Evolutionary conservation across 2,329 filamentous ascomycete species (phyloP).

Genomic region (Talaromyces sp.): DNA sequence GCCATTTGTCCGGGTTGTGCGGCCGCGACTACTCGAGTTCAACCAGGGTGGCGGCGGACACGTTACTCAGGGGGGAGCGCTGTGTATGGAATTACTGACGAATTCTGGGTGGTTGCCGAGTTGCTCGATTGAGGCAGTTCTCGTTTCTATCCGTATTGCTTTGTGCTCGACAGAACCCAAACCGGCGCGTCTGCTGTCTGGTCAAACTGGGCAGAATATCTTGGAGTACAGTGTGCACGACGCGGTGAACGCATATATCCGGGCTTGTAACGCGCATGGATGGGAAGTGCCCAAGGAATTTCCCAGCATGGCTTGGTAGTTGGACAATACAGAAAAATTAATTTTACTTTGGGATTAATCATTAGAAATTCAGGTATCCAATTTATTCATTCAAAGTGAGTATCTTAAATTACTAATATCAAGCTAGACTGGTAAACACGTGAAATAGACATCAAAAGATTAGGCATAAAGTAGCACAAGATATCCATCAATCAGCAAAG

Average conservation of each 20-base stretch:
- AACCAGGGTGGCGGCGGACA: slow-evolving; percentile 72
- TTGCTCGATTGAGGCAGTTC: slow-evolving; percentile 67
- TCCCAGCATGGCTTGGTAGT: slow-evolving; percentile 29
- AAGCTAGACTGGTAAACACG: neutral
- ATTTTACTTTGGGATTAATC: neutral
- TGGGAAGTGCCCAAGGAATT: slow-evolving; percentile 67
- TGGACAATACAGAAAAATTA: neutral
- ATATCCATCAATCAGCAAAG: neutral
- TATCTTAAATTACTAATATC: no score
- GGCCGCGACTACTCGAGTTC: slow-evolving; percentile 72
- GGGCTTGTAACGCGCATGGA: slow-evolving; percentile 63
- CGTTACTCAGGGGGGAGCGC: slow-evolving; percentile 74
- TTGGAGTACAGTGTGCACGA: slow-evolving; percentile 62
- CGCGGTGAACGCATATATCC: slow-evolving; percentile 66
- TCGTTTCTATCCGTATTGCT: slow-evolving; percentile 75
- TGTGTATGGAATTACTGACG: slow-evolving; percentile 80
- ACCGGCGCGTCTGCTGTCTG: slow-evolving; percentile 59
- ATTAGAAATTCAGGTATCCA: neutral
- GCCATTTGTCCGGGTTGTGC: slow-evolving; percentile 77
- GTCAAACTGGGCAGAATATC: neutral
- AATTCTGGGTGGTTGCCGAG: slow-evolving; percentile 74
- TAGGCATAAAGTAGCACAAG: neutral
- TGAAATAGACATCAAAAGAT: neutral
- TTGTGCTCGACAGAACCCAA: slow-evolving; percentile 61
- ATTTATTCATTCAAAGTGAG: neutral